Evolutionary conservation across 78 protist species (phyloP), one percentile per base, ranked within the genome.

Genomic region (Anaeramoeba ignava): DNA sequence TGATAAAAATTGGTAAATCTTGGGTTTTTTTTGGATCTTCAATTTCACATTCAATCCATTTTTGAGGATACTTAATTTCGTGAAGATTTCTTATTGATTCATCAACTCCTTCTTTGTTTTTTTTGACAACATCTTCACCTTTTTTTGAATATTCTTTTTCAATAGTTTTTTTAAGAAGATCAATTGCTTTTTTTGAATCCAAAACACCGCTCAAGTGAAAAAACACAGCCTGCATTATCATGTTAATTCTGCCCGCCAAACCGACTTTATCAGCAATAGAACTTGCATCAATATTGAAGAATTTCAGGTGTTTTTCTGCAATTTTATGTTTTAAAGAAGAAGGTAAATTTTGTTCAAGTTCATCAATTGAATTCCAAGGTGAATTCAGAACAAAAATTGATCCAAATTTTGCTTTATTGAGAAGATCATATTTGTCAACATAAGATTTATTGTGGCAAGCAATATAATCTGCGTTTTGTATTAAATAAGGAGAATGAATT

Each of bases 201-300:
- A 86, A 1, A n/a, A n/a, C n/a, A n/a, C n/a, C n/a, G 36, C 91
- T 73, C 42, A 88, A 89, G 40, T 79, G 33, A 86, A 88, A 91
- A 91, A 89, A 91, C 39, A 37, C 87, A 2, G 90, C 33, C 42
- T 91, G 92, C 92, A 91, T 87, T 86, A 91, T 41, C 89, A 83
- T 89, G 85, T 89, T 89, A 81, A 91, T 85, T 37, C 82, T 54
- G n/a, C 39, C n/a, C 33, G 90, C 89, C 31, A 89, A 36, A 33
- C 91, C 90, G 12, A 67, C 27, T 17, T 36, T 42, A 37, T 23
- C 78, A 68, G 92, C 92, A n/a, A 91, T 38, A 39, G 0, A 34
- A 12, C 2, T 17, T 38, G 94, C 94, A 78, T 91, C 87, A 84
- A 91, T 86, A 68, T 3, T 2, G 87, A 89, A 91, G 79, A 91